Base-by-base conservation (phyloP, 2,329 filamentous ascomycete species). In the Aspergillus sclerotialis region DNA sequence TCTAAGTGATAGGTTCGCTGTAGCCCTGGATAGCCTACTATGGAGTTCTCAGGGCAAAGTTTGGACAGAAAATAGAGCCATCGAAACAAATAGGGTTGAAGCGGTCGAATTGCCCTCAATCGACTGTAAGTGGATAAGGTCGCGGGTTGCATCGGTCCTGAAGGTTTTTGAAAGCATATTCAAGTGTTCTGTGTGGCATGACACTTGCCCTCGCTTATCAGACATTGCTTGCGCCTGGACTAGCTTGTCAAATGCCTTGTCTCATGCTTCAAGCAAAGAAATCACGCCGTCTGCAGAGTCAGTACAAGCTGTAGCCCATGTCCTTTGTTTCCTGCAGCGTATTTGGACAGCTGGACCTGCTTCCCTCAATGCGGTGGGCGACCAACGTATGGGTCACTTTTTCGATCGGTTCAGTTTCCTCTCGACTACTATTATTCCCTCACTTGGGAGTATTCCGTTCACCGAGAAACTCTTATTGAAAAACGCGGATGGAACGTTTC, bases 281-380 rank as follows among this genome's bases (percentile, higher is more conserved):
- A 82, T 98, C 48, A 94, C 90, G 49, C 80, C 89, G 5, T 88
- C 87, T 0, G 75, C 75, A 9, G 90, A 96, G 41, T 85, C 88
- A 1, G 84, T 85, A 52, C 75, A 79, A 40, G 90, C 89, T 38
- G 73, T 94, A 41, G 81, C 84, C 14, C 72, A 77, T 27, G 70
- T 88, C 14, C 72, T 90, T 32, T 78, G 78, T 27, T 61, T 88
- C 14, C 64, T 94, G 5, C 74, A 78, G 31, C 76, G 73, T 16
- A 59, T 89, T 2, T 94, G 88, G 86, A 67, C 67, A 12, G 56
- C 52, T 9, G 76, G 76, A 3, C 69, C 67, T 3, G 45, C 52
- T 9, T 59, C 56, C 3, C 47, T 65, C 17, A 60, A 61, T 42
- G 52, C 52, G 18, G 31, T 41, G 38, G 32, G 44, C 8, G 44